phyloP scores from a whole-genome alignment of 768 basidiomycete genomes.

The Pholiota molesta region DNA sequence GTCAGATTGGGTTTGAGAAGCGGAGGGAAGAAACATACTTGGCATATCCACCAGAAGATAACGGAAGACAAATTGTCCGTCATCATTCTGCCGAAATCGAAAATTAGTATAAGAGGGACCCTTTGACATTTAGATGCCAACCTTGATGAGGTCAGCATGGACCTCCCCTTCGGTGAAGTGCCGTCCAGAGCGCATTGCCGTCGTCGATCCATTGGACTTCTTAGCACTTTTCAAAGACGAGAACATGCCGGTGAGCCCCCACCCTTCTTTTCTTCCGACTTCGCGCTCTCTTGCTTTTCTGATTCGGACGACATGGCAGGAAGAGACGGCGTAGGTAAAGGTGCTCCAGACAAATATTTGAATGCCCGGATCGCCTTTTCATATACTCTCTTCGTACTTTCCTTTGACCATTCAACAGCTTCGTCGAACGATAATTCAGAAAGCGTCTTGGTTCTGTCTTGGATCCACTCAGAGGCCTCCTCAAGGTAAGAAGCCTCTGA shows the following conservation, averaged over 20 bases:
- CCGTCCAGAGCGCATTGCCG: slow-evolving; percentile 38
- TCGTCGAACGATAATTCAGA: slow-evolving; percentile 62
- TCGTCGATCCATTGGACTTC: slow-evolving; percentile 27
- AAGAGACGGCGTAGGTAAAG: slow-evolving; percentile 39
- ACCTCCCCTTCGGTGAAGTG: slow-evolving; percentile 77
- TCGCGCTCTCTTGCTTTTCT: slow-evolving; percentile 27
- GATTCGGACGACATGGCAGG: slow-evolving; percentile 30
- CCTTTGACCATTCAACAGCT: slow-evolving; percentile 47
- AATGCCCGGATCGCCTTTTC: slow-evolving; percentile 62
- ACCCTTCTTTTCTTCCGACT: slow-evolving; percentile 42
- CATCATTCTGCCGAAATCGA: slow-evolving; percentile 54
- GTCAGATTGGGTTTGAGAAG: slow-evolving; percentile 10
- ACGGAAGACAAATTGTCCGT: slow-evolving; percentile 77
- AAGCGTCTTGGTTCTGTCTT: slow-evolving; percentile 40
- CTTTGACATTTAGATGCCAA: slow-evolving; percentile 35
- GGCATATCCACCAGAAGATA: slow-evolving; percentile 82
- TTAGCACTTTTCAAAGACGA: slow-evolving; percentile 55
- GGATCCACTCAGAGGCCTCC: slow-evolving; percentile 43
- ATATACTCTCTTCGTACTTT: slow-evolving; percentile 39
- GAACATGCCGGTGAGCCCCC: slow-evolving; percentile 70
- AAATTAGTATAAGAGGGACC: slow-evolving; percentile 1
- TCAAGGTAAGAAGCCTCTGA: slow-evolving; percentile 50
- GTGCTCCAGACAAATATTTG: slow-evolving; percentile 73
- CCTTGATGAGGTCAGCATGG: slow-evolving; percentile 77
- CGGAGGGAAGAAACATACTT: slow-evolving; percentile 52